A percentile compares a stretch with the other conserved stretches of the same genome.
Conservation (phyloP, 306 rosid species). For the Cicer chorassanicum region DNA sequence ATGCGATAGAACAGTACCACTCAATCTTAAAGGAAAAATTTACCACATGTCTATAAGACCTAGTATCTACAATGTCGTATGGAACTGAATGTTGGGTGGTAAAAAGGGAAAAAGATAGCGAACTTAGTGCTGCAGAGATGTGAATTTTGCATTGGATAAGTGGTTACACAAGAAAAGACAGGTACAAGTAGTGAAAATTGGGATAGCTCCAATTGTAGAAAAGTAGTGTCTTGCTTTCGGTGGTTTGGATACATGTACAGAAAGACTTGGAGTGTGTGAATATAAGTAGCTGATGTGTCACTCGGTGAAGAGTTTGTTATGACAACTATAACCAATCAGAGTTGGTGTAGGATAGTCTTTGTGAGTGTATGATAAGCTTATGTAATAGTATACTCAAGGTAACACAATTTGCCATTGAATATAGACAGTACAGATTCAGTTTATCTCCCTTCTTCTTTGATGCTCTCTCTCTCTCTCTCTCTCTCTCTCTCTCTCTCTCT, state of each 20-base stretch:
- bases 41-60: not conserved
- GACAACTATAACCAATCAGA: not conserved
- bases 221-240: not conserved
- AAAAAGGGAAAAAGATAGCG: not conserved
- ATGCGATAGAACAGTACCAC: no score
- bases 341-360: not conserved
- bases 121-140: not conserved
- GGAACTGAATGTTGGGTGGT: not conserved
- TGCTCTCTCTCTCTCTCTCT: not conserved
- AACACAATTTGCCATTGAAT: not conserved
- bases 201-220: not conserved
- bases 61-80: not conserved
- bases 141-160: not conserved
- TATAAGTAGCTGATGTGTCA: no score
- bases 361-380: no score
- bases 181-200: not conserved
- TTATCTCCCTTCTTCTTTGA: not conserved
- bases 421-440: not conserved
- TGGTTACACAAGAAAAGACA: not conserved
- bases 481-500: not conserved
- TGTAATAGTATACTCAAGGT: not conserved
- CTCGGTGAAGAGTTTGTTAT: not conserved
- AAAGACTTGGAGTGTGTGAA: not conserved
- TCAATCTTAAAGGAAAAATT: not conserved
- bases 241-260: not conserved